phyloP scores from a whole-genome alignment of 2,329 filamentous ascomycete species.

The Tolypocladium nubicola region DNA sequence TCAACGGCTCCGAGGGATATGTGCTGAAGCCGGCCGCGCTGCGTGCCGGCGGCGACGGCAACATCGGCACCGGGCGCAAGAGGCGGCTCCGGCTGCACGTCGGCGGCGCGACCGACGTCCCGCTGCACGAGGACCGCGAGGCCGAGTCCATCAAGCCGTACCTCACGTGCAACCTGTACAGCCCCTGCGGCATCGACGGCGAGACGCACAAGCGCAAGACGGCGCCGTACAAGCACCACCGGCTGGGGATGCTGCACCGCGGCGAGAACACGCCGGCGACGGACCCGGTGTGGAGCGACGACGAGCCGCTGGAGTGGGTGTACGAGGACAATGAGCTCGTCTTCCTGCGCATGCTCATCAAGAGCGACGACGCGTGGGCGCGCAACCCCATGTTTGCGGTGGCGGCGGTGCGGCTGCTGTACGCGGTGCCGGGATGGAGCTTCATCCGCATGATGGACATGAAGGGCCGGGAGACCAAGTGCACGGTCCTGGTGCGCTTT shows the following conservation, averaged over 20 bases:
- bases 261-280: conserved; percentile 47
- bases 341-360: conserved; percentile 55
- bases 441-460: conserved; percentile 57
- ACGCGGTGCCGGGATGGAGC: conserved; percentile 46
- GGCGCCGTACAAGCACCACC: conserved; percentile 45
- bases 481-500: conserved; percentile 51
- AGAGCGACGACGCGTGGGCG: conserved; percentile 54
- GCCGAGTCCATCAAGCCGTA: conserved; percentile 50
- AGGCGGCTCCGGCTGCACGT: conserved; percentile 46
- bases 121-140: conserved; percentile 38
- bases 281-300: conserved; percentile 57
- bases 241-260: conserved; percentile 41
- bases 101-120: conserved; percentile 52
- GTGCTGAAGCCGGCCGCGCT: conserved; percentile 54
- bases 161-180: conserved; percentile 52
- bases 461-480: conserved; percentile 52
- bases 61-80: conserved; percentile 31
- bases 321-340: conserved; percentile 56
- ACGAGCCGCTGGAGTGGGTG: conserved; percentile 56
- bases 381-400: conserved; percentile 53
- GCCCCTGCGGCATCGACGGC: conserved; percentile 39
- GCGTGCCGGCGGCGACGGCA: conserved; percentile 42
- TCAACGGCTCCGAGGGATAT: conserved; percentile 53
- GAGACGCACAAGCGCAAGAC: conserved; percentile 35
- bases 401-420: conserved; percentile 47